Evolutionary conservation across 2,329 filamentous ascomycete species (phyloP), one percentile per base, ranked within the genome.

Genomic region (Clonostachys sp.): DNA sequence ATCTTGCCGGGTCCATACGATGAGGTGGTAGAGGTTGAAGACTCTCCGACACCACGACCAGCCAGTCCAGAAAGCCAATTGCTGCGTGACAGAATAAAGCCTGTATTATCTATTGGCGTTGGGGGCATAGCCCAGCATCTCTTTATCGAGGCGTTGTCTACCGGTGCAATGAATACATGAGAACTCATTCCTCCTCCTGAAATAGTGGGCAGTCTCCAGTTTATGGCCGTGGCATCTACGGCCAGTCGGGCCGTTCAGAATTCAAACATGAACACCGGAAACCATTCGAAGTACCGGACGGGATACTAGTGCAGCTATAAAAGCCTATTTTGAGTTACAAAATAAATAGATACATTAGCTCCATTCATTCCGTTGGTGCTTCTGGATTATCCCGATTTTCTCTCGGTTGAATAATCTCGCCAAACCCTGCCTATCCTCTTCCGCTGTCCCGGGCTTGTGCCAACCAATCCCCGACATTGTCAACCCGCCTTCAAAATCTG

Each of bases 21-120:
- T 14, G 47, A 45, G 33, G 44, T 49, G 6, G 44, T 45, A 41
- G 47, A 45, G n/a, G n/a, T n/a, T 38, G 40, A 49, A 39, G 47
- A 49, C 47, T 49, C 44, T 49, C 47, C 44, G 30, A 39, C 20
- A 24, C 20, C 34, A 33, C 44, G 34, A 40, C 48, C 34, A 43
- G 39, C 43, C 40, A 49, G 48, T 43, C 48, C 34, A 49, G 48
- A 34, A 46, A 46, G 44, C 20, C 18, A 34, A 34, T 16, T 47
- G 33, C 40, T 47, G 30, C 41, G 41, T 14, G 41, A 47, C 33
- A 38, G 40, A 43, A 40, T 16, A 20, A 47, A 47, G 41, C 34
- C 13, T 39, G 6, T 5, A 14, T 16, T 16, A 16, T 16, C 36
- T 16, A 16, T 39, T 16, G 6, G 16, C 8, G 8, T 16, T 9